Conservation (phyloP, 768 basidiomycete genomes). For the Tephrocybe rancida region DNA sequence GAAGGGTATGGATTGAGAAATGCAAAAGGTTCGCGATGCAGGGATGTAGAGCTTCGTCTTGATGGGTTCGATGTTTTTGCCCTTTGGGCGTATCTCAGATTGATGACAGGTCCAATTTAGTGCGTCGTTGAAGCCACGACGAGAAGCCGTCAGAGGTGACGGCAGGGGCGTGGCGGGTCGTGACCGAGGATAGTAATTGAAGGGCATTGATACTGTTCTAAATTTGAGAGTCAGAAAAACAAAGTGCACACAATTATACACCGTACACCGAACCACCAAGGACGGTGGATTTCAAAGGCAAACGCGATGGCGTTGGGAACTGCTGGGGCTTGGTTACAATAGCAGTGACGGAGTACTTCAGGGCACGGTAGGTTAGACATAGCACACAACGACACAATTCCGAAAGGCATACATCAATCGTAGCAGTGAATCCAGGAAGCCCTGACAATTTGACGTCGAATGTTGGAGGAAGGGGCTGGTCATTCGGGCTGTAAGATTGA, state of each 20-base stretch:
- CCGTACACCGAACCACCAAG: slow-evolving; percentile 60
- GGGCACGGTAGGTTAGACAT: neutral
- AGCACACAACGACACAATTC: neutral
- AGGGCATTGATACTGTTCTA: slow-evolving; percentile 54
- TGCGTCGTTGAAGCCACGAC: slow-evolving; percentile 42
- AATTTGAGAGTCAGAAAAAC: slow-evolving; percentile 9
- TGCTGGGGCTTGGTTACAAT: slow-evolving; percentile 47
- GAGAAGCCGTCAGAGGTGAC: slow-evolving; percentile 35
- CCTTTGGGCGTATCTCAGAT: slow-evolving; percentile 40
- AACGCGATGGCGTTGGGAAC: slow-evolving; percentile 34
- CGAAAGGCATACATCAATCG: slow-evolving; percentile 44
- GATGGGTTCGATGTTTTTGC: slow-evolving; percentile 42
- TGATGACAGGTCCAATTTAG: slow-evolving; percentile 55
- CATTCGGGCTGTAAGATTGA: neutral
- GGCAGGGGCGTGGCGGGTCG: slow-evolving; percentile 60
- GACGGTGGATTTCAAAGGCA: slow-evolving; percentile 50
- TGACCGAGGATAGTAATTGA: slow-evolving; percentile 68
- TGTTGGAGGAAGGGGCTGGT: slow-evolving; percentile 70
- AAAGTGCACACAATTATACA: neutral
- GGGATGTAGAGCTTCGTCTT: slow-evolving; percentile 52
- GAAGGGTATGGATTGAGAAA: slow-evolving; percentile 66
- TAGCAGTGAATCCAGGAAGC: slow-evolving; percentile 72
- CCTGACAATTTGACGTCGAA: slow-evolving; percentile 69
- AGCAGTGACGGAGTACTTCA: slow-evolving; percentile 59
- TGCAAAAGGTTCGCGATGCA: slow-evolving; percentile 57